phyloP scores from a whole-genome alignment of 345 rosid species.

The Isatis tinctoria region DNA sequence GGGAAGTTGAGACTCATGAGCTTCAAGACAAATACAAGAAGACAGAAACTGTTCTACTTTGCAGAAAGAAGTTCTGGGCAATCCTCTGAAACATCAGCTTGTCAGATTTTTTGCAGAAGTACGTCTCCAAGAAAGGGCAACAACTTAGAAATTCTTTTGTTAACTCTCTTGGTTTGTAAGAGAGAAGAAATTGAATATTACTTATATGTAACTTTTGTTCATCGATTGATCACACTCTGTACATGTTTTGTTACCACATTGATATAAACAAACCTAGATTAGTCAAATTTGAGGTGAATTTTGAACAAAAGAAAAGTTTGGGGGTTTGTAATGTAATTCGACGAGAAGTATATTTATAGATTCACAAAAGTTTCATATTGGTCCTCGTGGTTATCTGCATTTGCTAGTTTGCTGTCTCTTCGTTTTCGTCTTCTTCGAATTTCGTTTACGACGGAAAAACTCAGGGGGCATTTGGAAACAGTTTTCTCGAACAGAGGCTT shows the following conservation, averaged over 20 bases:
- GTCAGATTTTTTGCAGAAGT: neutral
- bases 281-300: neutral
- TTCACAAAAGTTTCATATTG: neutral
- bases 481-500: too few relatives aligned
- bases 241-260: slow-evolving; percentile 4
- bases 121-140: neutral
- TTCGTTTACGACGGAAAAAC: neutral
- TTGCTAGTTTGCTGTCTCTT: neutral
- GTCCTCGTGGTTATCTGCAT: neutral
- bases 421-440: neutral
- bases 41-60: slow-evolving; percentile 57
- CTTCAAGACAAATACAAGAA: slow-evolving; percentile 58
- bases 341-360: neutral
- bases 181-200: neutral
- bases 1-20: slow-evolving; percentile 67
- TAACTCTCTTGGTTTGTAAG: neutral
- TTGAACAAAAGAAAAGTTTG: neutral
- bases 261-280: neutral
- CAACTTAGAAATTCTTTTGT: neutral
- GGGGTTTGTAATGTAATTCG: neutral
- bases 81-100: slow-evolving; percentile 31
- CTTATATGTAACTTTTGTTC: slow-evolving; percentile 14
- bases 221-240: slow-evolving; percentile 1
- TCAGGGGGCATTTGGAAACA: too few relatives aligned
- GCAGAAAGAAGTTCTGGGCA: slow-evolving; percentile 92